Evolutionary conservation across 2,329 filamentous ascomycete genomes (phyloP), one percentile per base, ranked within the genome.

Genomic region (Talaromyces atroroseus): DNA sequence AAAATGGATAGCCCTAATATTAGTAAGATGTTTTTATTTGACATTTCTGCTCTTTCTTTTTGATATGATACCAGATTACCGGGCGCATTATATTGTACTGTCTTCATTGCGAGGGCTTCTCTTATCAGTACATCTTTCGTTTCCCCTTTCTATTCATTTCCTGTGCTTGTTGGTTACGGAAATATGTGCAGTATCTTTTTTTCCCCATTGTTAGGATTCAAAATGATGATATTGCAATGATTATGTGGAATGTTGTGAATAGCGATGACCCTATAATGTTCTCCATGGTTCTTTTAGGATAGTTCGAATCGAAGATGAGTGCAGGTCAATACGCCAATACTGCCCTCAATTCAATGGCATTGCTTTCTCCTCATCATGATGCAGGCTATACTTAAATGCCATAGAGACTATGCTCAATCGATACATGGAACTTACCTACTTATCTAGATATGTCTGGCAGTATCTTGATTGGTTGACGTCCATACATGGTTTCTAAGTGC

Each of bases 1-100:
- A 36, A 32, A 20, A 29, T 11, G n/a, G 44, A 46, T 36, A 34
- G 45, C n/a, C 14, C 23, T 54, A 21, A 54, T 34, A 40, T 54
- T 46, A 44, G 48, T 46, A 23, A 23, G 38, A 32, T 21, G 14
- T 34, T 56, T 40, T 45, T n/a, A n/a, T 21, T 51, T 36, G 54
- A n/a, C 49, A 45, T 51, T 51, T 56, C 46, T 56, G n/a, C 36
- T 51, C 23, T 45, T 49, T 45, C 45, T 23, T 32, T 51, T 54
- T 52, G 32, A 58, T 49, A 53, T 58, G 57, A 58, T 58, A 58
- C 57, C 57, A 58, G 52, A 53, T 45, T 47, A 48, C 21, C 38
- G 36, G 51, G 56, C 56, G 56, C 46, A 58, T 48, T 46, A 42
- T 46, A 32, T 49, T 44, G 45, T 46, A 14, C 20, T 54, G 44